Base-by-base conservation (phyloP, 495 filamentous ascomycete species). In the Neurospora terricola region DNA sequence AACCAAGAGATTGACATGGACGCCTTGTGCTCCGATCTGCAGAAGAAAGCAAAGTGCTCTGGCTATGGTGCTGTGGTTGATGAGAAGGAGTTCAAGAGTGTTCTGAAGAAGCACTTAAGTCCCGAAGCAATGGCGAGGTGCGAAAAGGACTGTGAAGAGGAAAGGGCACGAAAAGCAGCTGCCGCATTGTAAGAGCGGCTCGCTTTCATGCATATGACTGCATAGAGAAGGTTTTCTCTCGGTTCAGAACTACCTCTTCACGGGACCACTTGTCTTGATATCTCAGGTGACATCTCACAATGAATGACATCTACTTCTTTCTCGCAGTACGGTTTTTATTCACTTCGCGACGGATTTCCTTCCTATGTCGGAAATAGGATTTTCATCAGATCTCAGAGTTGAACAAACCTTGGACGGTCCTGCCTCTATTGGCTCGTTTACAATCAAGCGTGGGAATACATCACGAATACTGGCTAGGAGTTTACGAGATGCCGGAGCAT, bases 31-130 rank as follows among this genome's bases (percentile, higher is more conserved):
- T 90, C 91, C 7, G 94, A 99, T 75, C 88, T 99, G n/a, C 91
- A 94, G 72, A 91, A 92, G 77, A 99, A 99, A 83, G 96, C 96
- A 66, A 94, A 94, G 79, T 99, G 96, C 79, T 96, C 94, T 2
- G 96, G 96, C 78, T 89, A 87, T 36, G 95, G 96, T 37, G 92
- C 95, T n/a, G 93, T 98, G 30, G 91, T 99, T 69, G 91, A 93
- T 76, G 88, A 97, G 82, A 89, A 89, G 54, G 94, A 98, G 80
- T 95, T 98, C 77, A 90, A 97, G 77, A 86, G 86, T 70, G 92
- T 94, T 72, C 87, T 96, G 84, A 89, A 87, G 68, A 86, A 87
- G 75, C 85, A 85, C 69, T 77, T 87, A 77, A 38, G 66, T 70
- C 62, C 72, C 75, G 11, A 69, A 73, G n/a, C 70, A 75, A 48